Base-by-base conservation (phyloP, 257 asterid species). In the Rhazya stricta region DNA sequence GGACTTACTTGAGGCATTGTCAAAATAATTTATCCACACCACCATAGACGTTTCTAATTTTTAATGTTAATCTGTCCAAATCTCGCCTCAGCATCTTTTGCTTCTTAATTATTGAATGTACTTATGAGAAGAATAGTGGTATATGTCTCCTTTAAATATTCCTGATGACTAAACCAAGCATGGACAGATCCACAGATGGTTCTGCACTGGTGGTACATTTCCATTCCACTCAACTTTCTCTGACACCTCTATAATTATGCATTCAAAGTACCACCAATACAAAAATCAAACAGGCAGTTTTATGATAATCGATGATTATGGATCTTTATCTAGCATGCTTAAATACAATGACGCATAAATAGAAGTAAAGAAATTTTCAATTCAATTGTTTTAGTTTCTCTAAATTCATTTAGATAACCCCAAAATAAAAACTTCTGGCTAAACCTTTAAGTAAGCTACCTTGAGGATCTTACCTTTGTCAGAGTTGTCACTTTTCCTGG, bases 401-500 rank as follows among this genome's bases (percentile, higher is more conserved):
- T 13, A 13, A 30, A 61, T 30, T n/a, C n/a, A n/a, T n/a, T n/a
- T n/a, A n/a, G n/a, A n/a, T n/a, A n/a, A n/a, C n/a, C n/a, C n/a
- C n/a, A n/a, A n/a, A n/a, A n/a, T n/a, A n/a, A n/a, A n/a, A n/a
- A n/a, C n/a, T n/a, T n/a, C n/a, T n/a, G n/a, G 67, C 54, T 48
- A 51, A 37, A 54, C 27, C 25, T 21, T 48, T 54, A 23, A n/a
- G 67, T 54, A 45, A 51, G 58, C 58, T 51, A 48, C 69, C 27
- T 29, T 18, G 56, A 72, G 79, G 78, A 77, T 53, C 81, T 76
- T 66, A 90, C 99, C 98, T 95, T 92, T 68, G 97, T 69, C 78
- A 95, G 83, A 51, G 99, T 95, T 39, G 99, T 84, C 73, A 92
- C 96, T 95, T 95, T 95, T 79, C 98, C 99, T 27, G 96, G 93